Conservation (phyloP, 805 yeast species). For the Candida nitratophila region DNA sequence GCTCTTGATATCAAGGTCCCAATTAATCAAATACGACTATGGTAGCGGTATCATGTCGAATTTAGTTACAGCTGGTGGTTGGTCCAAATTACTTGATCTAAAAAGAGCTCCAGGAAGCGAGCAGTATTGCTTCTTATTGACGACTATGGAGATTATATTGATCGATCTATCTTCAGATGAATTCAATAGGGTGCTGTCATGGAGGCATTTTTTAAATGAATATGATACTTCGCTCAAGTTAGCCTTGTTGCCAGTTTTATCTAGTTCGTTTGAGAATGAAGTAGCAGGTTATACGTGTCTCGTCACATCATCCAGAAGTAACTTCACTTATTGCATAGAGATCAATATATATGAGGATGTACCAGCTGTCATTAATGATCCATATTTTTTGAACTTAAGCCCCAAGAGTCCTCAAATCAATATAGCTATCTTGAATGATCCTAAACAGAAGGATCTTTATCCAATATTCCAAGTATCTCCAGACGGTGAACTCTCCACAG, state of each 20-base stretch:
- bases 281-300: conserved; percentile 15
- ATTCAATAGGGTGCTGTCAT: conserved; percentile 48
- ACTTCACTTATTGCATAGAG: conserved; percentile 23
- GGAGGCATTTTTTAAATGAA: conserved; percentile 63
- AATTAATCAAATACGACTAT: conserved; percentile 28
- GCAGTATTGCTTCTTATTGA: conserved; percentile 43
- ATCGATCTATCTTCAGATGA: conserved; percentile 26
- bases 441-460: not conserved
- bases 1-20: conserved; percentile 35
- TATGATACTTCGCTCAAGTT: conserved; percentile 48
- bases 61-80: conserved; percentile 42
- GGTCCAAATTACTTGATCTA: conserved; percentile 46
- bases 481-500: not conserved
- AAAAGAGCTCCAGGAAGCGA: conserved; percentile 20
- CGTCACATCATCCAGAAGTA: conserved; percentile 21
- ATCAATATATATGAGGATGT: conserved; percentile 18
- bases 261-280: conserved; percentile 1
- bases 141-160: conserved; percentile 61
- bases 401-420: conserved; percentile 2
- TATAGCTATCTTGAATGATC: not conserved
- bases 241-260: conserved; percentile 15
- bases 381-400: conserved; percentile 18
- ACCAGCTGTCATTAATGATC: conserved; percentile 14
- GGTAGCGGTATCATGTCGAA: conserved; percentile 23
- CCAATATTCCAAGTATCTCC: not conserved